Percentiles rank a stretch among this genome's conserved stretches.
These are phyloP conservation scores for Xylariaceae sp. DNA, from an alignment of 2,329 filamentous ascomycete genomes.

Conservation along the genomic window DNA sequence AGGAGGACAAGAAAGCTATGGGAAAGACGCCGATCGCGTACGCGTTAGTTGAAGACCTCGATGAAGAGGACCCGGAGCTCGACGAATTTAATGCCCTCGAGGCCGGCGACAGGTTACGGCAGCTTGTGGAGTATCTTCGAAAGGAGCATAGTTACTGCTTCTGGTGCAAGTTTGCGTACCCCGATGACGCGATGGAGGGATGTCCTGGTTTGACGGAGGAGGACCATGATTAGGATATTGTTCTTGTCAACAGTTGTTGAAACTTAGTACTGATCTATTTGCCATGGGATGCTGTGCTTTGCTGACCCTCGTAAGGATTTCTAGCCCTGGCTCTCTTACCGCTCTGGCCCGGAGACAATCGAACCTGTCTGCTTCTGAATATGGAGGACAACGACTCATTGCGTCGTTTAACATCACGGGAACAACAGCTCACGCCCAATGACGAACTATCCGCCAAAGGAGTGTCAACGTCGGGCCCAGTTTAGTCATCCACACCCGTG, in stretches of 20 bases:
- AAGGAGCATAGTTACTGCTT: slow-evolving; percentile 79
- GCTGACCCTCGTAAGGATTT: too few relatives aligned
- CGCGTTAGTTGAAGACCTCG: slow-evolving; percentile 62
- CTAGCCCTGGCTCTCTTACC: too few relatives aligned
- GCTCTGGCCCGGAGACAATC: background rate
- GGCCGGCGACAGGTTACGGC: slow-evolving; percentile 60
- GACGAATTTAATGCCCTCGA: slow-evolving; percentile 72
- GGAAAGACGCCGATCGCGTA: slow-evolving; percentile 54
- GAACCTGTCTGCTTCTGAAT: background rate
- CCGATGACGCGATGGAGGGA: slow-evolving; percentile 70
- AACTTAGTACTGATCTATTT: background rate
- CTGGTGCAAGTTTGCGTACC: slow-evolving; percentile 88
- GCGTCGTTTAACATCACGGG: background rate
- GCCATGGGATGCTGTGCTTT: background rate
- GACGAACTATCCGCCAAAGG: background rate
- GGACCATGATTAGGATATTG: slow-evolving; percentile 57
- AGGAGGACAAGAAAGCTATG: slow-evolving; percentile 66
- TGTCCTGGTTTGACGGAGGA: slow-evolving; percentile 87
- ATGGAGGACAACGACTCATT: too few relatives aligned
- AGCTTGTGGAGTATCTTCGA: slow-evolving; percentile 66
- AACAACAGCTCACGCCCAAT: background rate
- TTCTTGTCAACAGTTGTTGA: background rate
- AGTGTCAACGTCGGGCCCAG: background rate
- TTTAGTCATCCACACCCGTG: background rate
- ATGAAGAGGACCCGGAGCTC: slow-evolving; percentile 76